Evolutionary conservation across 495 filamentous ascomycete genomes (phyloP).

Genomic region (Penicillium paxilli): DNA sequence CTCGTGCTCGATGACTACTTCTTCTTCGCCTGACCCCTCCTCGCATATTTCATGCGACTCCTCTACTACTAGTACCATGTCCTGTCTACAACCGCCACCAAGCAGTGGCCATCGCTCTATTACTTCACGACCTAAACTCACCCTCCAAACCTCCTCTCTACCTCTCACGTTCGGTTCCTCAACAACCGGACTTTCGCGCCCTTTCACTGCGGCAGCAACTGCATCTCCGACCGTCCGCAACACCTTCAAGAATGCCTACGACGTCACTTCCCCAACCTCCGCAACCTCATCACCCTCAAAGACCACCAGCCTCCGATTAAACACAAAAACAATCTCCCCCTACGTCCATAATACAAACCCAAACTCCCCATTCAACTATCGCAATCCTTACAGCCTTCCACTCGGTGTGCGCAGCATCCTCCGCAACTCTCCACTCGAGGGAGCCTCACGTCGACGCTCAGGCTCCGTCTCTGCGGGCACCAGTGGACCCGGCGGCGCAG

Average conservation of each 20-base stretch:
- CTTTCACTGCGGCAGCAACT: slow-evolving; percentile 58
- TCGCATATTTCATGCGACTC: slow-evolving; percentile 28
- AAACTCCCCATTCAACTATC: slow-evolving; percentile 25
- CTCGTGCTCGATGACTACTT: slow-evolving; percentile 2
- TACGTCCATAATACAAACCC: slow-evolving; percentile 26
- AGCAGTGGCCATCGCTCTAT: slow-evolving; percentile 28
- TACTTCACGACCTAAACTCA: slow-evolving; percentile 71
- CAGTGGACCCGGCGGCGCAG: slow-evolving; percentile 29
- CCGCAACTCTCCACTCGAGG: slow-evolving; percentile 66
- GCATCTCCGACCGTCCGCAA: slow-evolving; percentile 78
- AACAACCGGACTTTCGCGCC: slow-evolving; percentile 54
- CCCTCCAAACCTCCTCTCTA: slow-evolving; percentile 67
- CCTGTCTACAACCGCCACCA: slow-evolving; percentile 20
- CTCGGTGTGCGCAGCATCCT: slow-evolving; percentile 70
- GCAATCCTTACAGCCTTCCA: slow-evolving; percentile 63
- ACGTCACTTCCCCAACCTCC: slow-evolving; percentile 64
- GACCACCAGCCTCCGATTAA: slow-evolving; percentile 29
- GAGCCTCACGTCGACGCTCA: slow-evolving; percentile 33
- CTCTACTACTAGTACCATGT: slow-evolving; percentile 26
- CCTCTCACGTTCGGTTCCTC: slow-evolving; percentile 54
- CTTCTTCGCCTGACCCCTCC: background rate
- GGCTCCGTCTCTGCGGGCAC: slow-evolving; percentile 40
- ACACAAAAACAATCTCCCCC: slow-evolving; percentile 31
- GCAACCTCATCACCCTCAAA: slow-evolving; percentile 46
- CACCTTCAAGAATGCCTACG: slow-evolving; percentile 79